Evolutionary conservation across 192 early-diverging fungal species (phyloP).

Genomic region (Podila horticola): DNA sequence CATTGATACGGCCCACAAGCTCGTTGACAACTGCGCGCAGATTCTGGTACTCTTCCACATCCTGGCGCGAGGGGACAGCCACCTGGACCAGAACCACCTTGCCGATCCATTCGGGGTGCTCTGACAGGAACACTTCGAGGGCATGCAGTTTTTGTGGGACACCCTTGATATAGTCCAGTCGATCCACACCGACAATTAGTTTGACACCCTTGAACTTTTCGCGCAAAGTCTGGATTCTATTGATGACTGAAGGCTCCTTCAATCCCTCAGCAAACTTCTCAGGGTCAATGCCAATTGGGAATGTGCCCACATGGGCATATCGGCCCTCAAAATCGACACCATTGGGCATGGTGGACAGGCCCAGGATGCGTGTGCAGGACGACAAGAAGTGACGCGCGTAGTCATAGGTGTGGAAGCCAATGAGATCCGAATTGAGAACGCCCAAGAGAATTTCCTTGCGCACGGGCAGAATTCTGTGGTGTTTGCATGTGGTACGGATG

Average conservation of each 20-base stretch:
- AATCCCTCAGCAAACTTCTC: constrained; percentile 92
- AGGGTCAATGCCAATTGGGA: constrained; percentile 99
- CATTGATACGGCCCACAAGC: constrained; percentile 98
- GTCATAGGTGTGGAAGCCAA: constrained; percentile 99
- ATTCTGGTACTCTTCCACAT: constrained; percentile 98
- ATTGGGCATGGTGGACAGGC: constrained; percentile 92
- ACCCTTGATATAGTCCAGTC: constrained; percentile 99
- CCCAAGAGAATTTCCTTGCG: constrained; percentile 93
- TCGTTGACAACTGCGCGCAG: constrained; percentile 95
- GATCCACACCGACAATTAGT: constrained; percentile 96
- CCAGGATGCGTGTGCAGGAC: constrained; percentile 96
- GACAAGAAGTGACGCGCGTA: constrained; percentile 98
- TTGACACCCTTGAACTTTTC: constrained; percentile 87
- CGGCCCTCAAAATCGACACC: constrained; percentile 94
- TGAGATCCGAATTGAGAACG: constrained; percentile 90
- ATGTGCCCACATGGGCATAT: constrained; percentile 95
- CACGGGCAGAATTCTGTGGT: constrained; percentile 86
- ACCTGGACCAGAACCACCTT: constrained; percentile 97
- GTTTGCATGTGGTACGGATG: background rate
- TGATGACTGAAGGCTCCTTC: constrained; percentile 69
- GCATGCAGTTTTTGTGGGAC: constrained; percentile 99
- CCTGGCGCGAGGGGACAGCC: constrained; percentile 97
- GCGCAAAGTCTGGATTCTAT: constrained; percentile 83
- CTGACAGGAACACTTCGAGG: constrained; percentile 88
- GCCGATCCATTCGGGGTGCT: constrained; percentile 92